Evolutionary conservation across 2,329 filamentous ascomycete species (phyloP).

Genomic region (Hypoxylon rubiginosum): DNA sequence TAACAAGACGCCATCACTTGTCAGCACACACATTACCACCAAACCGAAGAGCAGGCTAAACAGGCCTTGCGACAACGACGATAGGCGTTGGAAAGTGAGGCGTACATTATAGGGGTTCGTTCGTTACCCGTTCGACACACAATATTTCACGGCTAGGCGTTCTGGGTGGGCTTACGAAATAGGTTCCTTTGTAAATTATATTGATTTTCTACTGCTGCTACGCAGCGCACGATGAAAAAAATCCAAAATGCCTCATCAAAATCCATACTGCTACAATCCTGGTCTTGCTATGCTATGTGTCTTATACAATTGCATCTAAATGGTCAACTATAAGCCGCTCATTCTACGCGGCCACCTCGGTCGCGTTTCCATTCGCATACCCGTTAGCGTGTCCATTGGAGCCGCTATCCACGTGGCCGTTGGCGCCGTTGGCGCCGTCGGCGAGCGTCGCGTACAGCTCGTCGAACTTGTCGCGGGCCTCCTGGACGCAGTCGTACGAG

Average conservation of each 20-base stretch:
- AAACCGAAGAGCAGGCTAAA: neutral
- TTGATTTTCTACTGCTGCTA: constrained; percentile 13
- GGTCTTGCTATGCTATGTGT: constrained; percentile 15
- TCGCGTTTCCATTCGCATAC: neutral
- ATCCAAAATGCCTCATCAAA: constrained; percentile 13
- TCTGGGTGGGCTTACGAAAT: constrained; percentile 16
- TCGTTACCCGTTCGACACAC: constrained; percentile 9
- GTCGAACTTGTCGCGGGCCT: constrained; percentile 66
- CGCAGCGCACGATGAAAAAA: constrained; percentile 9
- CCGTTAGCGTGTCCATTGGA: constrained; percentile 29
- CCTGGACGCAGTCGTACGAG: constrained; percentile 70
- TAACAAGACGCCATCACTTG: constrained; percentile 12
- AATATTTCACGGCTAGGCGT: constrained; percentile 20
- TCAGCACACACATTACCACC: neutral
- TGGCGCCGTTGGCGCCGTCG: constrained; percentile 26
- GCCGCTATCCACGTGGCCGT: constrained; percentile 30
- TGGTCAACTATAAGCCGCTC: neutral
- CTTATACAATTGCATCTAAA: constrained; percentile 24
- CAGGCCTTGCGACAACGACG: too few relatives aligned
- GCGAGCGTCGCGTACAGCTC: constrained; percentile 57
- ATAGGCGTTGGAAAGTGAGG: constrained; percentile 11
- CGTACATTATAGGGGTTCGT: constrained; percentile 11
- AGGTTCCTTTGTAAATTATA: constrained; percentile 30
- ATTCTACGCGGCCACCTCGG: constrained; percentile 25
- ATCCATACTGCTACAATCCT: constrained; percentile 21